These are phyloP conservation scores for Ascochyta viciae-villosae DNA, from an alignment of 2,329 filamentous ascomycete genomes.

Conservation along the genomic window DNA sequence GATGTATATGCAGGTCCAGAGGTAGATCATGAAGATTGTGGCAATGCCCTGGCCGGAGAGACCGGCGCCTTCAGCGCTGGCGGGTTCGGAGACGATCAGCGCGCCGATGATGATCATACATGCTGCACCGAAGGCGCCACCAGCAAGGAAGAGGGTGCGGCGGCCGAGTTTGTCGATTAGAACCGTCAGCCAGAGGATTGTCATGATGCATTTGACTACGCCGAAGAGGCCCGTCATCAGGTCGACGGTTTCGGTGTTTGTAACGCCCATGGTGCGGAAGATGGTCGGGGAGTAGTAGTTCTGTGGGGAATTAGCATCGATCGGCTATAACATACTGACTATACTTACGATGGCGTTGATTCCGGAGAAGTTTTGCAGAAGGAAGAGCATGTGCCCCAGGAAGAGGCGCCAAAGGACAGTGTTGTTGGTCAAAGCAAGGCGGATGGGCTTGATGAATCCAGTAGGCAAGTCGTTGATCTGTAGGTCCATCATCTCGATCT, in stretches of 20 bases:
- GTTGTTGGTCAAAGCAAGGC: constrained; percentile 37
- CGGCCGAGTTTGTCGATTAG: constrained; percentile 71
- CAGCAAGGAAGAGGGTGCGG: constrained; percentile 69
- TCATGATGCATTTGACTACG: constrained; percentile 71
- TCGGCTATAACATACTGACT: not conserved
- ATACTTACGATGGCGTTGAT: constrained; percentile 67
- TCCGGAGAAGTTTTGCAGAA: constrained; percentile 79
- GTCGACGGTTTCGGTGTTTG: constrained; percentile 64
- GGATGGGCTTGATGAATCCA: constrained; percentile 72
- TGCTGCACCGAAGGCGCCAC: constrained; percentile 65
- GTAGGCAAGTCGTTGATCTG: constrained; percentile 73
- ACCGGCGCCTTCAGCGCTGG: constrained; percentile 35
- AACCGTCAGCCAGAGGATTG: constrained; percentile 72
- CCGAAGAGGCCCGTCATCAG: constrained; percentile 80
- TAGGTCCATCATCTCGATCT: constrained; percentile 72
- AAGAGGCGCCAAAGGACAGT: constrained; percentile 74
- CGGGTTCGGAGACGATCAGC: constrained; percentile 62
- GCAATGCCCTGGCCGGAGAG: constrained; percentile 62
- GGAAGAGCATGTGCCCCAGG: constrained; percentile 76
- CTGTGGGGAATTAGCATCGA: not conserved
- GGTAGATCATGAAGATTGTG: constrained; percentile 75
- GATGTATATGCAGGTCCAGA: constrained; percentile 77
- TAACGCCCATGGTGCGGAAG: constrained; percentile 71
- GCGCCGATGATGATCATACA: constrained; percentile 71
- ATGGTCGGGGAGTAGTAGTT: constrained; percentile 79